Evolutionary conservation across 2,329 filamentous ascomycete genomes (phyloP).

Genomic region (Cytospora leucostoma): DNA sequence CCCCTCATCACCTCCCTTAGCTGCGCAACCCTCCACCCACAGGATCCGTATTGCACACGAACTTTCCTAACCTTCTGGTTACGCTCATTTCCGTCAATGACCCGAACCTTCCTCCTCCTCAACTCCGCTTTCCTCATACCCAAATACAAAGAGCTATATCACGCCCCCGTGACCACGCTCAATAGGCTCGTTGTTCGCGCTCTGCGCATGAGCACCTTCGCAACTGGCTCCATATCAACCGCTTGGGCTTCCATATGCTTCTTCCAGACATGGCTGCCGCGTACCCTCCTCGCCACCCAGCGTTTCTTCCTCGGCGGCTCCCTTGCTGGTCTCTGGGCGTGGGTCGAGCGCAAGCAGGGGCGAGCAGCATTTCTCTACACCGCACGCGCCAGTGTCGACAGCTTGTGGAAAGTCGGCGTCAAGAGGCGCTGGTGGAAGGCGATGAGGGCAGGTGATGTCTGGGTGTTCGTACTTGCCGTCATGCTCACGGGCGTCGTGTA

Average conservation of each 20-base stretch:
- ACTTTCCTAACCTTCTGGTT: constrained; percentile 89
- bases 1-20: constrained; percentile 83
- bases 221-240: constrained; percentile 81
- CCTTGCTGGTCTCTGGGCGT: constrained; percentile 81
- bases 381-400: constrained; percentile 76
- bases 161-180: constrained; percentile 67
- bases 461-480: constrained; percentile 78
- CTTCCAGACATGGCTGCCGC: constrained; percentile 78
- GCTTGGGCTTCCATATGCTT: constrained; percentile 89
- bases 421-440: constrained; percentile 89
- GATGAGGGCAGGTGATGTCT: constrained; percentile 78
- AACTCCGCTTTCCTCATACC: constrained; percentile 73
- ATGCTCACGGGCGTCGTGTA: constrained; percentile 78
- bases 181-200: constrained; percentile 68
- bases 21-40: constrained; percentile 86
- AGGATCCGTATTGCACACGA: constrained; percentile 82
- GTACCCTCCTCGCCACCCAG: constrained; percentile 73
- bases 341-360: constrained; percentile 67
- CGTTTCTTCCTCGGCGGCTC: constrained; percentile 90
- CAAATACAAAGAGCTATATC: constrained; percentile 66
- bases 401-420: constrained; percentile 87
- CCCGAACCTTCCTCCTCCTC: constrained; percentile 74
- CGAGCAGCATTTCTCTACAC: constrained; percentile 76
- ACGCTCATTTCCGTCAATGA: constrained; percentile 74
- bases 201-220: constrained; percentile 73